A percentile compares a stretch with the other conserved stretches of the same genome.
Conservation (phyloP, 345 rosid species). For the Physaria fendleri region DNA sequence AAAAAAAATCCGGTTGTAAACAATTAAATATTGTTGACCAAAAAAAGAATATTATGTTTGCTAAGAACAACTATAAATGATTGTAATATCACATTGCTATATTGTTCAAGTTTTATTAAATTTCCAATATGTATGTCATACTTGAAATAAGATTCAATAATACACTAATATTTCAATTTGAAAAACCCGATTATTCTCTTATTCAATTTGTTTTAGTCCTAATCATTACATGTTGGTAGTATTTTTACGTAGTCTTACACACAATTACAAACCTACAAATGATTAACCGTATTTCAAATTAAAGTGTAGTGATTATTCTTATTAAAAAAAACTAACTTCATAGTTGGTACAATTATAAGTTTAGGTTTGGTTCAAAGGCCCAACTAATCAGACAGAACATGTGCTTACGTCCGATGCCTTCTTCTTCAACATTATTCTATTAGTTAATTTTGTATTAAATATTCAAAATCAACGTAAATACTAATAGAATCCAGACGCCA, state of each 20-base stretch:
- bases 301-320: slow-evolving; percentile 1
- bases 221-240: background rate
- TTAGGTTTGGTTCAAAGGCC: slow-evolving; percentile 26
- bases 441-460: background rate
- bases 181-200: background rate
- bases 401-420: slow-evolving; percentile 3
- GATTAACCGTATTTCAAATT: slow-evolving; percentile 5
- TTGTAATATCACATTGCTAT: slow-evolving; percentile 5
- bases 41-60: too few species aligned
- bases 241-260: slow-evolving; percentile 4
- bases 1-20: too few species aligned
- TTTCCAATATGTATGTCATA: background rate
- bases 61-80: slow-evolving; percentile 11
- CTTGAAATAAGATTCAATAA: slow-evolving; percentile 5
- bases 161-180: background rate
- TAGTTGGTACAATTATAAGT: slow-evolving; percentile 24
- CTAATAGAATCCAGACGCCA: background rate
- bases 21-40: too few species aligned
- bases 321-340: background rate
- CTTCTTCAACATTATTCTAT: background rate
- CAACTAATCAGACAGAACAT: slow-evolving; percentile 31
- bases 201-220: background rate
- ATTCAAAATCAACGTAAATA: background rate
- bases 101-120: slow-evolving; percentile 2
- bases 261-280: background rate